Evolutionary conservation across 2,329 filamentous ascomycete species (phyloP).

Genomic region (Diaporthe sp.): DNA sequence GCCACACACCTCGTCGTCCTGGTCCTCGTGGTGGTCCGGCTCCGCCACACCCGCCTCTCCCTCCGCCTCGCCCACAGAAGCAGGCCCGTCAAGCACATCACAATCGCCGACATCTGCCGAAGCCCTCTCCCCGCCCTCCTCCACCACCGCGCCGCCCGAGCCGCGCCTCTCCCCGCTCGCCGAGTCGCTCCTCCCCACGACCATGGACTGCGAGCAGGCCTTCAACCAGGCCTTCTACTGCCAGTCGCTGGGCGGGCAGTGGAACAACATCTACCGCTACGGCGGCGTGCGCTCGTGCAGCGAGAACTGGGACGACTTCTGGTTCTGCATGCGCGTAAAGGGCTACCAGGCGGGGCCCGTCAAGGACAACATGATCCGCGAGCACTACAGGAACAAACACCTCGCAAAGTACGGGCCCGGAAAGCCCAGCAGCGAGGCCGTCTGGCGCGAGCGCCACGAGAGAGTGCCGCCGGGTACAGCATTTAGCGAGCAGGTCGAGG

Average conservation of each 20-base stretch:
- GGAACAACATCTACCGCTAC: conserved; percentile 90
- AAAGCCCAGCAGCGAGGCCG: conserved; percentile 82
- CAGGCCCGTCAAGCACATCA: conserved; percentile 35
- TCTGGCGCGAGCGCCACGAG: conserved; percentile 82
- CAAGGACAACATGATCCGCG: conserved; percentile 70
- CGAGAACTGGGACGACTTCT: conserved; percentile 93
- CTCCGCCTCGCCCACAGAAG: not conserved
- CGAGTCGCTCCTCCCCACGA: conserved; percentile 79
- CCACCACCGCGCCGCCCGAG: conserved; percentile 25
- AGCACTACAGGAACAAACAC: conserved; percentile 75
- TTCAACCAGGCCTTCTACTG: conserved; percentile 97
- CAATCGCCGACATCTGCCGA: conserved; percentile 37
- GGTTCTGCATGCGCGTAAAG: conserved; percentile 94
- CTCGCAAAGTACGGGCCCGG: conserved; percentile 72
- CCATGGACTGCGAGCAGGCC: conserved; percentile 88
- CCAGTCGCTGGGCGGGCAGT: conserved; percentile 90
- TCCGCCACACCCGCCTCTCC: conserved; percentile 37
- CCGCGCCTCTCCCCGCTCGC: conserved; percentile 59
- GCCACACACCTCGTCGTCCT: conserved; percentile 44
- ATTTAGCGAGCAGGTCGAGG: conserved; percentile 55
- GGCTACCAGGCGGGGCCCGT: conserved; percentile 64
- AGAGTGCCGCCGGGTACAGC: conserved; percentile 62
- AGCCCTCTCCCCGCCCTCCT: conserved; percentile 32
- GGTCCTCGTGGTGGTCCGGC: conserved; percentile 44
- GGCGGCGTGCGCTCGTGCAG: conserved; percentile 81